Evolutionary conservation across 805 yeast genomes (phyloP), one percentile per base, ranked within the genome.

Genomic region (Candida maltosa): DNA sequence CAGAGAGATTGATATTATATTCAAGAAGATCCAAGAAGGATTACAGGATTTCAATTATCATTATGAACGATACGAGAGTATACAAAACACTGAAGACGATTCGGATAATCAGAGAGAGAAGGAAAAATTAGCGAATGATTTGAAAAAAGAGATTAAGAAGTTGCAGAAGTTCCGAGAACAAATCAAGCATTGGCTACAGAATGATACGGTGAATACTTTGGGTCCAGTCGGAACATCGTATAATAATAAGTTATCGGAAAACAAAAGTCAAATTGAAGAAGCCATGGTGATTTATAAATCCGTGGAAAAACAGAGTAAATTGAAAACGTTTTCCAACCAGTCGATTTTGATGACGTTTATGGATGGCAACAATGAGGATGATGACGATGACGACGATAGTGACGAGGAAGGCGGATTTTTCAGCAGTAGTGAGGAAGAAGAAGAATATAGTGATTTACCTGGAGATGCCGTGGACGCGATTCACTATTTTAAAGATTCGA

Each of bases 221-320:
- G 46, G 44, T 6, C 39, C 36, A 24, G 32, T 38, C 7, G 44
- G 44, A 11, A 40, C 40, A 19, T 37, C 44, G 1, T 38, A 38
- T 19, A 34, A 40, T 10, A 35, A 40, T 23, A 55, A 54, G 44
- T 48, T 61, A 26, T 62, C 57, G 26, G 71, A 65, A 33, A 61
- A 65, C 40, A 57, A 69, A 37, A 49, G 57, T 39, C 47, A 59
- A 18, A 68, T 68, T 17, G 73, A 66, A 35, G 71, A 64, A 42
- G 70, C 72, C 16, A 66, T 68, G 72, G 72, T 66, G 38, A 59
- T 60, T 26, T 68, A 64, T 40, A 68, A 67, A 39, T 70, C 62
- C 17, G 72, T 68, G 19, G 73, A 67, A 38, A 59, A 65, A 34
- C 51, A 56, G 31, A 59, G 68, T 6, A 68, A 67, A 42, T 60